phyloP scores from a whole-genome alignment of 495 filamentous ascomycete genomes.

The Chlorociboria aeruginascens region DNA sequence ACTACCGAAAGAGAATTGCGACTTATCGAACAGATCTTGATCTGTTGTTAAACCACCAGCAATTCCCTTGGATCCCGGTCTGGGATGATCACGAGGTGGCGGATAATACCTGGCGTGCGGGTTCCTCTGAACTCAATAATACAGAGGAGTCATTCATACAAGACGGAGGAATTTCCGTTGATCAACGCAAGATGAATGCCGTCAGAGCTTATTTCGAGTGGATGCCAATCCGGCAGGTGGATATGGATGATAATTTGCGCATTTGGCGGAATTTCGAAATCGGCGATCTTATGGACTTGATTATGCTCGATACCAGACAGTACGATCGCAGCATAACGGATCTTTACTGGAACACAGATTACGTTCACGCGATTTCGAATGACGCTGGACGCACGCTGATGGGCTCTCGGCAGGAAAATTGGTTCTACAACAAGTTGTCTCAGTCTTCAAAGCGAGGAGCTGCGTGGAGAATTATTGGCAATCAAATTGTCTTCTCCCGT shows the following conservation, averaged over 20 bases:
- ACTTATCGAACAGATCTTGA: conserved; percentile 54
- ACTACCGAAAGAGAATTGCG: conserved; percentile 49
- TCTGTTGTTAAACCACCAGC: conserved; percentile 40
- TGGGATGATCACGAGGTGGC: conserved; percentile 63
- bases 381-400: conserved; percentile 48
- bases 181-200: conserved; percentile 57
- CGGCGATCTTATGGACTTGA: conserved; percentile 50
- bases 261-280: conserved; percentile 58
- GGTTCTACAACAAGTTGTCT: conserved; percentile 51
- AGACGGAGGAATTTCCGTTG: conserved; percentile 46
- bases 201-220: conserved; percentile 64
- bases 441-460: conserved; percentile 41
- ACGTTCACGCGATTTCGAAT: conserved; percentile 40
- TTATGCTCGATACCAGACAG: conserved; percentile 54
- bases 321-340: conserved; percentile 49
- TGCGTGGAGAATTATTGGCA: conserved; percentile 53
- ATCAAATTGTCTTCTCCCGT: conserved; percentile 51
- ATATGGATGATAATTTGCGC: conserved; percentile 58
- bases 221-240: conserved; percentile 47
- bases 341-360: conserved; percentile 41
- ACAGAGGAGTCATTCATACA: conserved; percentile 47
- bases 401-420: conserved; percentile 53
- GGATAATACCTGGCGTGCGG: conserved; percentile 50
- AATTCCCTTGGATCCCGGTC: conserved; percentile 55
- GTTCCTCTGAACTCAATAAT: conserved; percentile 41